These are phyloP conservation scores for Dinochytrium kinnereticum DNA, from an alignment of 371 early-diverging fungal species.

Conservation along the genomic window DNA sequence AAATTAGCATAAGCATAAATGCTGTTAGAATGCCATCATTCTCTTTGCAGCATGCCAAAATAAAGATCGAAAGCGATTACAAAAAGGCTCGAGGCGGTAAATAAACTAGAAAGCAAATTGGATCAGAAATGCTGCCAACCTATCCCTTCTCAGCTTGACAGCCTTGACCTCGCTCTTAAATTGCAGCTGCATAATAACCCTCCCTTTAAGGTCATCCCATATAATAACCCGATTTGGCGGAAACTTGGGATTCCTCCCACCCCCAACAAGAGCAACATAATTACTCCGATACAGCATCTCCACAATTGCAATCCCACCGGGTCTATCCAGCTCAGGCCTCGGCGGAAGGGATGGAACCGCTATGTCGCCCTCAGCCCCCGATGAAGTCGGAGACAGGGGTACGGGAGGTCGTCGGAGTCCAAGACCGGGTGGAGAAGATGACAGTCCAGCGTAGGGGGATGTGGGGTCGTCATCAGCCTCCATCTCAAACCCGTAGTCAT, in stretches of 20 bases:
- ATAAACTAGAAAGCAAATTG: background rate
- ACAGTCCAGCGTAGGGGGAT: background rate
- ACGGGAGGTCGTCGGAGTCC: background rate
- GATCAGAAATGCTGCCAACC: conserved; percentile 49
- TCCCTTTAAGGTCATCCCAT: conserved; percentile 74
- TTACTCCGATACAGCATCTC: conserved; percentile 45
- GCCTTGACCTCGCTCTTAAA: conserved; percentile 82
- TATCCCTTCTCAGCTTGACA: conserved; percentile 79
- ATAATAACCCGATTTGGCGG: conserved; percentile 35
- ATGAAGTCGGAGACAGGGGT: background rate
- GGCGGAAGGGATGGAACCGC: background rate
- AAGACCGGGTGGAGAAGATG: background rate
- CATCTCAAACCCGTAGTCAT: conserved; percentile 13
- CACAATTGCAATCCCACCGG: conserved; percentile 34
- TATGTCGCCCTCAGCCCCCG: background rate
- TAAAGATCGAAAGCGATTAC: background rate
- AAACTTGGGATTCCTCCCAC: conserved; percentile 36
- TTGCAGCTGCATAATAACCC: conserved; percentile 78
- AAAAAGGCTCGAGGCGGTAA: background rate
- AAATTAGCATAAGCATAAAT: too few relatives aligned
- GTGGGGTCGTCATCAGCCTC: conserved; percentile 3
- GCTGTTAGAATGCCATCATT: too few relatives aligned
- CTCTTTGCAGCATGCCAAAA: too few relatives aligned
- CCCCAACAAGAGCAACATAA: conserved; percentile 44
- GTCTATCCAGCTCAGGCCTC: conserved; percentile 6